These are phyloP conservation scores for Starmerella apis DNA, from an alignment of 805 yeast species.

Conservation along the genomic window DNA sequence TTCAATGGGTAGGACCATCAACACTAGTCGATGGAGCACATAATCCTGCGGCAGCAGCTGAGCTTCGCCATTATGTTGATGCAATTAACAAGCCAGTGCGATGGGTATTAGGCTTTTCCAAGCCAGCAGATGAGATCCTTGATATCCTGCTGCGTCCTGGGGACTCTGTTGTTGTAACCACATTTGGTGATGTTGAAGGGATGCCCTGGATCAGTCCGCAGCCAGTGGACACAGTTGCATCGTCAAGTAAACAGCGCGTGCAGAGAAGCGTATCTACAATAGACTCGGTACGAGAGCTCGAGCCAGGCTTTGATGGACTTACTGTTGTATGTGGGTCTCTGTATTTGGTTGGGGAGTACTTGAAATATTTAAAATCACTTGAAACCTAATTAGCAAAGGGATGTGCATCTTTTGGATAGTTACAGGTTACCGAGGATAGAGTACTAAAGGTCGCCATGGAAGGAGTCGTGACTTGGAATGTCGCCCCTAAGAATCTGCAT, in stretches of 20 bases:
- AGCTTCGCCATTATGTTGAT: slow-evolving; percentile 48
- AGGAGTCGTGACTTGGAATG: too few relatives aligned
- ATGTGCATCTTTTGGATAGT: too few relatives aligned
- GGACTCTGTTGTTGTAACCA: slow-evolving; percentile 53
- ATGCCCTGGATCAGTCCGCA: slow-evolving; percentile 87
- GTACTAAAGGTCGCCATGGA: background rate
- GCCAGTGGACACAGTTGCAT: slow-evolving; percentile 31
- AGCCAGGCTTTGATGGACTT: slow-evolving; percentile 20
- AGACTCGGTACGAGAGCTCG: background rate
- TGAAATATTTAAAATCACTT: background rate
- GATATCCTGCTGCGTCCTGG: slow-evolving; percentile 38
- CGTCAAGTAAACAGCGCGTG: slow-evolving; percentile 23
- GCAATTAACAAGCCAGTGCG: slow-evolving; percentile 34
- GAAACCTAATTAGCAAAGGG: background rate
- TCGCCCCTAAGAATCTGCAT: slow-evolving; percentile 12
- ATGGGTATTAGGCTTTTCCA: slow-evolving; percentile 74
- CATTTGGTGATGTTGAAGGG: slow-evolving; percentile 61
- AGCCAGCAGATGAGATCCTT: slow-evolving; percentile 42
- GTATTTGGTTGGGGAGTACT: slow-evolving; percentile 48
- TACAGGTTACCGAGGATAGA: background rate
- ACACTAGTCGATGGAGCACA: slow-evolving; percentile 86
- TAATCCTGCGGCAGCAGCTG: slow-evolving; percentile 73
- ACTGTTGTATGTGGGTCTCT: slow-evolving; percentile 60
- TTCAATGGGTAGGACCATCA: slow-evolving; percentile 42
- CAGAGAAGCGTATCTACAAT: slow-evolving; percentile 26